Conservation (phyloP, 306 rosid species). For the Hippophae rhamnoides region DNA sequence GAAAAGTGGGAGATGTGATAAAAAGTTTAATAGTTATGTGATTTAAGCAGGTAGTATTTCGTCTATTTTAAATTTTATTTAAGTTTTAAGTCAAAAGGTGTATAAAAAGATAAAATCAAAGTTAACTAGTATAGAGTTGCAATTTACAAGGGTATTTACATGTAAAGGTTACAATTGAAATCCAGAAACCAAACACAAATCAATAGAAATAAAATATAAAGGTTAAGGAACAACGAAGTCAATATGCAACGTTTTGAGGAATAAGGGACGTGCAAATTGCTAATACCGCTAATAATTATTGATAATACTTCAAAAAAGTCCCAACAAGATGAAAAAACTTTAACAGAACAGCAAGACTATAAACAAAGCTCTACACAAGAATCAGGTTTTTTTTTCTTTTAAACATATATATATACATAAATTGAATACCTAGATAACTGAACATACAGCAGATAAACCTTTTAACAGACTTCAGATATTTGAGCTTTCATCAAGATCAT, state of each 20-base stretch:
- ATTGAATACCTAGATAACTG: slow-evolving; percentile 10
- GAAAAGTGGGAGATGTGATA: too few species aligned
- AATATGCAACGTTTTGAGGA: background rate
- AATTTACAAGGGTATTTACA: too few species aligned
- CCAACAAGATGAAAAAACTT: slow-evolving; percentile 9
- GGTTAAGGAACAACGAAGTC: background rate
- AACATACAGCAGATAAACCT: slow-evolving; percentile 4
- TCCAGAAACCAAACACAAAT: too few species aligned
- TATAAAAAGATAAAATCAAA: too few species aligned
- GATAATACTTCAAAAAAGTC: slow-evolving; percentile 16
- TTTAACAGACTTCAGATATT: background rate
- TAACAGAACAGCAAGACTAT: slow-evolving; percentile 21
- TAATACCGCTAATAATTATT: slow-evolving; percentile 8
- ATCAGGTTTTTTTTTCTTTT: slow-evolving; percentile 10
- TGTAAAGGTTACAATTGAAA: too few species aligned
- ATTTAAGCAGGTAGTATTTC: too few species aligned
- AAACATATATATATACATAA: slow-evolving; percentile 26
- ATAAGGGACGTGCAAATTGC: slow-evolving; percentile 2
- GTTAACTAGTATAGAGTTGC: too few species aligned
- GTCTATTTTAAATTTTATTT: too few species aligned
- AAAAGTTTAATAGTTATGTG: too few species aligned
- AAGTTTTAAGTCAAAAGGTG: too few species aligned
- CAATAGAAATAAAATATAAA: too few species aligned
- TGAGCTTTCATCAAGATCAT: slow-evolving; percentile 10
- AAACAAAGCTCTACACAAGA: slow-evolving; percentile 20